These are phyloP conservation scores for Prinsepia uniflora DNA, from an alignment of 306 rosid genomes.

Conservation along the genomic window DNA sequence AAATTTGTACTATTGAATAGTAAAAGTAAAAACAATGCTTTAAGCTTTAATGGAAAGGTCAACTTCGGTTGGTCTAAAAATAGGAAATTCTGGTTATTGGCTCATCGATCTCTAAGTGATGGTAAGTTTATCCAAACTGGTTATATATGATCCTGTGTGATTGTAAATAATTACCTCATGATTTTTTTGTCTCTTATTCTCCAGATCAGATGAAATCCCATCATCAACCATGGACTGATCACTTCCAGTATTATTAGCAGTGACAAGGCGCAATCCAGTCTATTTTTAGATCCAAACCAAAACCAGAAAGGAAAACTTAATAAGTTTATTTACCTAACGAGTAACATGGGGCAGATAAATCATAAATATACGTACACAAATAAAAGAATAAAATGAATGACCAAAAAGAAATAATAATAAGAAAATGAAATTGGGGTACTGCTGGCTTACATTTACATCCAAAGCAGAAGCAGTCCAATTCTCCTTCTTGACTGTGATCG, in stretches of 20 bases:
- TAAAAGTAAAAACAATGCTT: too few species aligned
- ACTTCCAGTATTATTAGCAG: constrained; percentile 74
- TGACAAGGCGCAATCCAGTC: constrained; percentile 83
- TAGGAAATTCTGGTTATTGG: background rate
- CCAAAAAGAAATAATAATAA: background rate
- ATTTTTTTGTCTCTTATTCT: constrained; percentile 51
- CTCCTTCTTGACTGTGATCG: constrained; percentile 52
- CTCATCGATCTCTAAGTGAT: too few species aligned
- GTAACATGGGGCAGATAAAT: too few species aligned
- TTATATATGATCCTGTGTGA: too few species aligned
- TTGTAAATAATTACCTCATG: constrained; percentile 46
- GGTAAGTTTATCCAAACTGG: too few species aligned
- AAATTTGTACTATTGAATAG: too few species aligned
- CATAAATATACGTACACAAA: too few species aligned
- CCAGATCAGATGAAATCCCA: constrained; percentile 66
- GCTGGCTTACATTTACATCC: constrained; percentile 51
- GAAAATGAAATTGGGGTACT: too few species aligned
- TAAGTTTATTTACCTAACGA: background rate
- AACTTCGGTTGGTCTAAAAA: background rate
- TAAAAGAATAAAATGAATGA: background rate
- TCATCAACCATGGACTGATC: constrained; percentile 88
- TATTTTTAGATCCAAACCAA: constrained; percentile 17
- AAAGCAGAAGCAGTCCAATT: constrained; percentile 25
- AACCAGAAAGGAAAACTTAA: background rate
- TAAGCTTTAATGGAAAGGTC: background rate